Base-by-base conservation (phyloP, 2,329 filamentous ascomycete genomes). In the Pseudogymnoascus sp. region DNA sequence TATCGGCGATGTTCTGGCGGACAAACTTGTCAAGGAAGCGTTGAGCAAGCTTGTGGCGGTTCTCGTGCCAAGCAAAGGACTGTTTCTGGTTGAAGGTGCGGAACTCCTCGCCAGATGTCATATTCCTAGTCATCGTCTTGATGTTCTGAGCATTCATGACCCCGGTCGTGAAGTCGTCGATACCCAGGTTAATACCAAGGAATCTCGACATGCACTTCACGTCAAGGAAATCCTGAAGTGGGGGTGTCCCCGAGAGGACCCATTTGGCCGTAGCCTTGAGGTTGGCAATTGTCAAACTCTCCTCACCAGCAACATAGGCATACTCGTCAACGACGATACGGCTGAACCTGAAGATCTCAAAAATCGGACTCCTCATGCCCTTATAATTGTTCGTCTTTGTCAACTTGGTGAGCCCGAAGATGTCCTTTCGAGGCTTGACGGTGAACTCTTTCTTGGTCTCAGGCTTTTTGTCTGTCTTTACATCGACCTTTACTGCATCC, bases 261-360 rank as follows among this genome's bases (percentile, higher is more conserved):
- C 85, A 88, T 60, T 78, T 59, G 2, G 58, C 50, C 5, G 57
- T 9, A 9, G 63, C 77, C 25, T 76, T 67, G 1, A 86, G 66
- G 0, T 72, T 73, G 6, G 76, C 72, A 4, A 84, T 71, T 0
- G 61, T 57, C 41, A 64, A 58, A 12, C 61, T 39, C 18, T 64
- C 57, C 58, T 77, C 70, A 14, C 73, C 67, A 47, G 75, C 74
- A 4, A 81, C 72, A 64, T 87, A 85, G 0, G 84, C 82, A 65
- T 83, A 87, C 65, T 89, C 86, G 63, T 89, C 86, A 1, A 87
- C 74, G 1, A 88, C 77, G 0, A 88, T 62, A 5, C 86, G 76
- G 60, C 81, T 80, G 68, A 82, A 88, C 2, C 74, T 70, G 67
- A 87, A 88, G 66, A 84, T 77, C 62, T 88, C 83, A 0, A 88